phyloP scores from a whole-genome alignment of 2,329 filamentous ascomycete genomes.

The Magnaporthiopsis rhizophila region DNA sequence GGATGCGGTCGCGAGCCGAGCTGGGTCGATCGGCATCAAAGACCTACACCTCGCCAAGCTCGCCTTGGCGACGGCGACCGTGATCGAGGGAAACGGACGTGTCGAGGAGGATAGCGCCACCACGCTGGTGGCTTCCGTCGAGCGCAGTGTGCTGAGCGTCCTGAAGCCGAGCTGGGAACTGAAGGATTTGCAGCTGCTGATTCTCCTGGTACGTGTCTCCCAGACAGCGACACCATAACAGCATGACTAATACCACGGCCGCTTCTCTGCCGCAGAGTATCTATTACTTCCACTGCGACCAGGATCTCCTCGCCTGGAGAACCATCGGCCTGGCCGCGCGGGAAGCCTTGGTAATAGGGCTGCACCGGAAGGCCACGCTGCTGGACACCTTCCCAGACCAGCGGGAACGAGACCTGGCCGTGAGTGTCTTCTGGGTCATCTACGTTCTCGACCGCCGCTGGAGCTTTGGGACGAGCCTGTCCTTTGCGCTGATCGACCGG shows the following conservation, averaged over 20 bases:
- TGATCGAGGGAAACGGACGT: conserved; percentile 24
- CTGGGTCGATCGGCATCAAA: conserved; percentile 15
- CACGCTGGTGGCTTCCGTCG: conserved; percentile 17
- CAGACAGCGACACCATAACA: neutral
- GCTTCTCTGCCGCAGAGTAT: conserved; percentile 14
- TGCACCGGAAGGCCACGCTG: conserved; percentile 37
- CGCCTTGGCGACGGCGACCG: conserved; percentile 24
- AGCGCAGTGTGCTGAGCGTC: conserved; percentile 21
- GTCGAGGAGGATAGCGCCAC: conserved; percentile 18
- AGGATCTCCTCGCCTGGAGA: conserved; percentile 41
- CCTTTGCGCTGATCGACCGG: conserved; percentile 38
- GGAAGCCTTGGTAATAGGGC: conserved; percentile 38
- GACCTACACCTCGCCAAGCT: conserved; percentile 25
- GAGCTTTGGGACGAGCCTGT: conserved; percentile 42
- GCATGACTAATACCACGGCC: neutral
- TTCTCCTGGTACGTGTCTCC: conserved; percentile 19
- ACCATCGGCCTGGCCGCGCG: conserved; percentile 37
- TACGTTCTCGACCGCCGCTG: conserved; percentile 43
- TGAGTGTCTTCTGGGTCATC: conserved; percentile 40
- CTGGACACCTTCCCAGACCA: conserved; percentile 25
- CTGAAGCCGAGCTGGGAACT: conserved; percentile 19
- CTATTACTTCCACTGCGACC: conserved; percentile 36
- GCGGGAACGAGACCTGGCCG: conserved; percentile 21
- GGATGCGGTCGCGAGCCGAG: neutral
- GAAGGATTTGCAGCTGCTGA: conserved; percentile 25